Percentiles rank a stretch among this genome's conserved stretches.
Evolutionary conservation across 306 rosid genomes (phyloP).

Genomic region (Quercus parvula): DNA sequence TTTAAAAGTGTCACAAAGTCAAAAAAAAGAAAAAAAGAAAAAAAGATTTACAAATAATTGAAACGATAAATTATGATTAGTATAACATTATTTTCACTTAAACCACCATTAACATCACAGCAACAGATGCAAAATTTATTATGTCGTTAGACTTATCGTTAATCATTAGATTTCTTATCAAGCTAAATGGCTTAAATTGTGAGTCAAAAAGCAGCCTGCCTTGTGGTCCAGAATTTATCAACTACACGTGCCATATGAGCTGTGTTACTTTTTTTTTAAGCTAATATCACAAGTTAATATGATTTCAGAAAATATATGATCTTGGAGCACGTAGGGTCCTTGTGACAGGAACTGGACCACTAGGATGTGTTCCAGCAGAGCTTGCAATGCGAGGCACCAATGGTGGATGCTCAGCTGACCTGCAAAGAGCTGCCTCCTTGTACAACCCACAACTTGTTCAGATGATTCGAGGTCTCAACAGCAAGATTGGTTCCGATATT

Average conservation of each 20-base stretch:
- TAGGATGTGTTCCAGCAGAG: conserved; percentile 79
- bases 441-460: conserved; percentile 65
- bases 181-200: background rate
- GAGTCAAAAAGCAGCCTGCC: too few species aligned
- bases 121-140: too few species aligned
- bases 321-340: conserved; percentile 59
- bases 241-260: too few species aligned
- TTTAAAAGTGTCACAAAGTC: too few species aligned
- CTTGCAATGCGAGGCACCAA: conserved; percentile 46
- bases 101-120: too few species aligned
- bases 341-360: conserved; percentile 74
- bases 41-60: too few species aligned
- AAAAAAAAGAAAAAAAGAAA: too few species aligned
- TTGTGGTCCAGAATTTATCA: too few species aligned
- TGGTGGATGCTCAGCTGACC: conserved; percentile 58
- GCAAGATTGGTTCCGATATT: conserved; percentile 35
- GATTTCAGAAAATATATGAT: conserved; percentile 43
- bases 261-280: background rate
- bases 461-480: conserved; percentile 39
- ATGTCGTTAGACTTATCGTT: too few species aligned
- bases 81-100: too few species aligned
- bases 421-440: conserved; percentile 57
- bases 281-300: background rate
- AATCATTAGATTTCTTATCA: background rate
- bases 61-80: too few species aligned